Evolutionary conservation across 352 stramenopile species (phyloP), one percentile per base, ranked within the genome.

Genomic region (Pythium aristosporum): DNA sequence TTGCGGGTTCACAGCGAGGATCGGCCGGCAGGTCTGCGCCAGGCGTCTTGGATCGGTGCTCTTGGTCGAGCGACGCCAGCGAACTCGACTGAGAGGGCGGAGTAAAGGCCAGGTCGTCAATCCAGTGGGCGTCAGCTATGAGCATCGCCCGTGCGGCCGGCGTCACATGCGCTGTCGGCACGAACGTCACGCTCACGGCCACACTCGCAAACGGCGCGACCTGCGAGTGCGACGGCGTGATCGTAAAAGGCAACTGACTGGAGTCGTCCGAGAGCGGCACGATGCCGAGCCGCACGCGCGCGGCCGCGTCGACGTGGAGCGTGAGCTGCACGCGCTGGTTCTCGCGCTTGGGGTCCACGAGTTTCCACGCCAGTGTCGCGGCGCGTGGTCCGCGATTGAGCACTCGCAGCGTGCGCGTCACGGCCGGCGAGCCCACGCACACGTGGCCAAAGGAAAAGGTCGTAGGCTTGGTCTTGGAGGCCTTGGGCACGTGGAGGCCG

Each of bases 121-220:
- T 75, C 85, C 82, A 94, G 34, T 85, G 65, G 2, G 78, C 82
- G 44, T 94, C 79, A 0, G 74, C 85, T 13, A 94, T 41, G n/a
- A 94, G 42, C 49, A 92, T 56, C 16, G 69, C 65, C 28, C 85
- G 73, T 5, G 72, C 54, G 1, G 34, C 34, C 2, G 44, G 52
- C 6, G 72, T 28, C 16, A 60, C 23, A 7, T 67, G 50, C 23
- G 47, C 58, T 0, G 71, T 50, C 1, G 82, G 72, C 0, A 72
- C 55, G 48, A 85, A 89, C 11, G 80, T 89, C 36, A 94, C 63
- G 5, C 73, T 73, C 64, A 91, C 88, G 1, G 73, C 32, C 2
- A 76, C 57, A 11, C 74, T 79, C 20, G 59, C 69, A 50, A 81
- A 79, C 15, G 70, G 64, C 34, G 75, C 61, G 3, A 82, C 60